Base-by-base conservation (phyloP, 345 rosid genomes). In the Anacardium occidentale region DNA sequence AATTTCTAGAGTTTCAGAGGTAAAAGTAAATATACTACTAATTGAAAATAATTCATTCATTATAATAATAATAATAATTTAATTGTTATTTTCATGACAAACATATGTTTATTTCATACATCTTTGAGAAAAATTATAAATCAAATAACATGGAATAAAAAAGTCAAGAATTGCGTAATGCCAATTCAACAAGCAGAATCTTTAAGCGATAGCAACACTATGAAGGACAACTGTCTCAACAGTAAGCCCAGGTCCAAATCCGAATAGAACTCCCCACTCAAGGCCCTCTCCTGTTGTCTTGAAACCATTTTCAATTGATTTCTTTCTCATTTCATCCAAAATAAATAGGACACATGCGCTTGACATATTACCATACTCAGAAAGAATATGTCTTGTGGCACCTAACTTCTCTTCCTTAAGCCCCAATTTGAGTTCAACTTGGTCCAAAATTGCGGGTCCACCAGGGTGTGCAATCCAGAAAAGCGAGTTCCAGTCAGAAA, bases 381-480 rank as follows among this genome's bases (percentile, higher is more conserved):
- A 0, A 0, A 86, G 80, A 40, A 84, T 81, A 0, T 82, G 81
- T 20, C 88, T 67, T 0, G 85, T 80, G 58, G 73, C 63, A 6
- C 70, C 47, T 7, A 86, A 32, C 63, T 86, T 86, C 60, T 81
- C 81, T 0, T 77, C 71, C 66, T 75, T 69, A 8, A 84, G 74
- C 10, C 73, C 78, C 40, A 86, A 15, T 60, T 69, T 79, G 0
- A 4, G 50, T 72, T 86, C 90, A 11, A 86, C 83, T 2, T 59
- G 81, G 75, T 86, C 88, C 0, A 86, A 59, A 66, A 86, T 84
- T 2, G 85, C 83, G 0, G 86, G 86, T 0, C 88, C 88, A 40
- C 90, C 90, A 0, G 90, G 88, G 42, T 84, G 90, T 1, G 82
- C 86, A 0, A 81, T 72, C 84, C 81, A 84, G 44, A 86, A 84